phyloP scores from a whole-genome alignment of 2,329 filamentous ascomycete species.

The Sclerotinia spermophila region DNA sequence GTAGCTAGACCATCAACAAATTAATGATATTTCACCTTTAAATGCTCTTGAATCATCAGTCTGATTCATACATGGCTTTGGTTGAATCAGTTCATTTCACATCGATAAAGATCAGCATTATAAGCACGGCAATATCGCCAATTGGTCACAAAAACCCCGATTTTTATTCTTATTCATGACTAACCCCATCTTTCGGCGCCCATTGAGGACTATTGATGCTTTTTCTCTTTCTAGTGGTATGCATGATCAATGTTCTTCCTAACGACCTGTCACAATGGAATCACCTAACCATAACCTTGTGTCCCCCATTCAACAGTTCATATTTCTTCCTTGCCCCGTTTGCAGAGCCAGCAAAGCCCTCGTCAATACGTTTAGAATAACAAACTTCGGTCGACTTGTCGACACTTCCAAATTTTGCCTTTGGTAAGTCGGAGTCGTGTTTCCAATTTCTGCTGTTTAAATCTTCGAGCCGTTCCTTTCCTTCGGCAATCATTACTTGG shows the following conservation, averaged over 20 bases:
- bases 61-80: neutral
- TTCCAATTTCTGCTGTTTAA: neutral
- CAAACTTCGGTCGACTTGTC: neutral
- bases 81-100: neutral
- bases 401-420: neutral
- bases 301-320: too few relatives aligned
- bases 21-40: neutral
- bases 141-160: neutral
- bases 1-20: neutral
- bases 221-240: neutral
- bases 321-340: neutral
- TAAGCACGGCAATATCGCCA: neutral
- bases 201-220: neutral
- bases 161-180: neutral
- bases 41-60: neutral
- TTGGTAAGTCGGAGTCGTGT: neutral
- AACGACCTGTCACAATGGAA: too few relatives aligned
- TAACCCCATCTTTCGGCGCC: neutral
- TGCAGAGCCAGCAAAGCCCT: rapidly evolving
- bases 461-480: neutral
- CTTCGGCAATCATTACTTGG: neutral
- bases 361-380: neutral
- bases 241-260: neutral
- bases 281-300: neutral
- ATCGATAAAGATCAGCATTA: neutral